Base-by-base conservation (phyloP, 352 stramenopile species). In the Hyphochytrium catenoides region DNA sequence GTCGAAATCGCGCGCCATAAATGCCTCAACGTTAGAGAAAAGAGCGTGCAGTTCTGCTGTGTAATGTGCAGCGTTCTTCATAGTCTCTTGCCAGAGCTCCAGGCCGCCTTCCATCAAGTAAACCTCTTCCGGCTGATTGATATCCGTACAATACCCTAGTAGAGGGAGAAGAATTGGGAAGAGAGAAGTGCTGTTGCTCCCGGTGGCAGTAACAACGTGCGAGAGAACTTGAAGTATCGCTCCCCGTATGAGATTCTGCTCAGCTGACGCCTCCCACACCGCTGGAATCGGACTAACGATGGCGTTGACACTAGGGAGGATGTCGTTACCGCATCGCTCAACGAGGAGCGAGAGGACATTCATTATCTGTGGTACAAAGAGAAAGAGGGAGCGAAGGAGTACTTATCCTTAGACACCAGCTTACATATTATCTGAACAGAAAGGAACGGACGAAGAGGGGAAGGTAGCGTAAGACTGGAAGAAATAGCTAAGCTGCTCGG, bases 21-120 rank as follows among this genome's bases (percentile, higher is more conserved):
- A 45, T 8, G 48, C 54, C 22, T 81, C 18, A 9, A 52, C 51
- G 43, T 82, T 72, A 5, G 26, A 38, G 20, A 81, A 77, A 0
- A 81, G 57, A 14, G 47, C 8, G 28, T 82, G 67, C 1, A 82
- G 54, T 28, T 68, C 52, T 36, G 73, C 57, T 0, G 53, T 65
- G 51, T 85, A 82, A 9, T 45, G 34, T 1, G 47, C 50, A 1
- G 51, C 51, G 28, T 70, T 51, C 11, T 56, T 46, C 6, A 74
- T 46, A 7, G 57, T 56, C 33, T 68, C 51, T 20, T 44, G 1
- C 70, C 70, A 82, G 3, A 82, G 47, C 31, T 72, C 61, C 12
- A 82, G 37, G 1, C 67, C 70, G 43, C 49, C 71, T 33, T 85
- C 68, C 64, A 85, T 81, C 9, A 82, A 50, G 27, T 76, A 82